A percentile compares a stretch with the other conserved stretches of the same genome.
phyloP scores from a whole-genome alignment of 192 early-diverging fungal genomes.

The Geranomyces michiganensis region DNA sequence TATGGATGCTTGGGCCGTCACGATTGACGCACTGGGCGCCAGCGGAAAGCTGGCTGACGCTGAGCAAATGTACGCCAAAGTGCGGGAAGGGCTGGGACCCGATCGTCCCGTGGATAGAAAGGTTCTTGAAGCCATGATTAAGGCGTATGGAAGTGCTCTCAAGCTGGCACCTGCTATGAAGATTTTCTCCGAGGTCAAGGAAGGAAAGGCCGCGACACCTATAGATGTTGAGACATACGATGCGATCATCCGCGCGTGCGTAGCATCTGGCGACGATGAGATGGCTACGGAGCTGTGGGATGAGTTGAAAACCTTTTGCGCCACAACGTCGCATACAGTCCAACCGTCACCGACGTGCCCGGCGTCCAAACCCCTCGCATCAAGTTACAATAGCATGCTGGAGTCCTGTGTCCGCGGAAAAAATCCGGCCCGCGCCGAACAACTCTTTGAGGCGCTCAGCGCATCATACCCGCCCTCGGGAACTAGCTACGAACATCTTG shows the following conservation, averaged over 20 bases:
- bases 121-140: constrained; percentile 34
- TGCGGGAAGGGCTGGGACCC: constrained; percentile 1
- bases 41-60: constrained; percentile 14
- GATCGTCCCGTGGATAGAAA: neutral
- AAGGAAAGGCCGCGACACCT: neutral
- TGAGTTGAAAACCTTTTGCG: constrained; percentile 17
- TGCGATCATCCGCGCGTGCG: constrained; percentile 28
- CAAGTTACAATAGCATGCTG: constrained; percentile 19
- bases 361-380: constrained; percentile 12
- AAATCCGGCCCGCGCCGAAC: neutral
- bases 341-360: neutral
- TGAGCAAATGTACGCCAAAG: neutral
- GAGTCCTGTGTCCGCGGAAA: constrained; percentile 10
- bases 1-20: constrained; percentile 38
- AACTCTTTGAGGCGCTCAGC: constrained; percentile 15
- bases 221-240: constrained; percentile 30
- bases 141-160: constrained; percentile 19
- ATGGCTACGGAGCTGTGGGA: constrained; percentile 15
- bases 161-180: constrained; percentile 13
- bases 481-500: constrained; percentile 13
- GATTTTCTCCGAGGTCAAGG: constrained; percentile 9
- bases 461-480: constrained; percentile 1
- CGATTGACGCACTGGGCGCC: constrained; percentile 28
- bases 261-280: constrained; percentile 12
- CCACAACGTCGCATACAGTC: neutral